Percentiles rank a stretch among this genome's conserved stretches.
These are phyloP conservation scores for Dictyostelium purpureum DNA, from an alignment of 78 protist genomes.

Conservation along the genomic window DNA sequence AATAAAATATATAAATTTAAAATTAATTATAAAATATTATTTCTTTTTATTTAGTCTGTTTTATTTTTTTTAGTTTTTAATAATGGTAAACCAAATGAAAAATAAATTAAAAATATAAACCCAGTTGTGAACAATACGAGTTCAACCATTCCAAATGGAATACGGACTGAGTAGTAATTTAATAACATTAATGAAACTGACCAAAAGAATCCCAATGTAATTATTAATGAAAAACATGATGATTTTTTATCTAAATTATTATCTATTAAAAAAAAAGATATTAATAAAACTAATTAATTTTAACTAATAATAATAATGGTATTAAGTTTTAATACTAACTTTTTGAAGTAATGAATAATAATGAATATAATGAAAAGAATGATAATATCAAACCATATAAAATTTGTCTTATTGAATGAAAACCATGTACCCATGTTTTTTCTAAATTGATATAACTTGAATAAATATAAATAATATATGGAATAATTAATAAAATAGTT, in stretches of 20 bases:
- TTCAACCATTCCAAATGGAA: neutral
- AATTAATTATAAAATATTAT: neutral
- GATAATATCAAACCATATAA: conserved; percentile 41
- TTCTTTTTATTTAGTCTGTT: too few species aligned
- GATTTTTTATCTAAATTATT: conserved; percentile 18
- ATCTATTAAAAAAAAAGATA: neutral
- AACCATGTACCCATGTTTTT: conserved; percentile 47
- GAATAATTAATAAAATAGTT: neutral
- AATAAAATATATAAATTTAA: neutral
- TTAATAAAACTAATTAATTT: too few species aligned
- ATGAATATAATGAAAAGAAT: conserved; percentile 12
- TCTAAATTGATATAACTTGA: conserved; percentile 2
- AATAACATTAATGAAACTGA: neutral
- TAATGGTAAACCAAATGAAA: too few species aligned
- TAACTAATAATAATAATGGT: too few species aligned
- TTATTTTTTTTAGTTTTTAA: too few species aligned
- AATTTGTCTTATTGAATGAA: conserved; percentile 54
- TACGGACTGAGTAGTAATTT: neutral
- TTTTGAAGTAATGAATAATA: conserved; percentile 24
- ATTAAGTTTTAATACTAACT: neutral
- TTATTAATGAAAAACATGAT: neutral
- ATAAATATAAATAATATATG: conserved; percentile 1
- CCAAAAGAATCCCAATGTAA: neutral
- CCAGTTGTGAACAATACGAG: neutral
- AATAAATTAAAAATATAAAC: neutral